Base-by-base conservation (phyloP, 2,329 filamentous ascomycete genomes). In the Botryotinia globosa region DNA sequence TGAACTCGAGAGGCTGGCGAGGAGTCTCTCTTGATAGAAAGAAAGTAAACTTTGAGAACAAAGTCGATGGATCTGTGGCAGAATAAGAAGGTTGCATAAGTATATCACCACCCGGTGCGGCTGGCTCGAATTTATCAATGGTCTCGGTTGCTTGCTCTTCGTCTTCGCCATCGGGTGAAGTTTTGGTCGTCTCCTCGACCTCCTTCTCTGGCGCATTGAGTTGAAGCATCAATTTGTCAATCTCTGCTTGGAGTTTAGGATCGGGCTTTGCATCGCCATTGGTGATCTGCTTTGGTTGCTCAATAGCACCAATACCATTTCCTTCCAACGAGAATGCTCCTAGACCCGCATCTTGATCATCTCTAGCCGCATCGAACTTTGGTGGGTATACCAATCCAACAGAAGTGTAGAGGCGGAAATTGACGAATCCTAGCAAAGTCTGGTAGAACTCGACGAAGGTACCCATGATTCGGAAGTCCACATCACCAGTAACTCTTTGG, bases 381-480 rank as follows among this genome's bases (percentile, higher is more conserved):
- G 96, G 96, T 29, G 96, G 96, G 81, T 99, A 99, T 73, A 98
- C 94, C 75, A 99, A 85, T 14, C 96, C 96, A 75, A 97, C 86
- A 0, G 93, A 91, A 1, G 94, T 97, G 85, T 98, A 99, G 64
- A 99, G 87, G 76, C 94, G 87, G 86, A 94, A 99, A 86, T 99
- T 98, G 83, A 98, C 90, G 80, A 99, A 99, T 74, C 95, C 92
- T 32, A 99, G 86, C 22, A 99, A 87, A 7, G 95, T 98, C 79
- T 97, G 97, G 86, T 99, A 99, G 83, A 99, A 99, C 82, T 99
- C 95, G 76, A 99, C 91, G 81, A 99, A 99, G 7, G 96, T 99
- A 74, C 94, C 95, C 96, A 99, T 99, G 83, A 99, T 99, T 80
- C 96, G 88, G 85, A 98, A 99, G 83, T 99, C 96, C 76, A 99